These are phyloP conservation scores for Fusarium sp. DNA, from an alignment of 2,329 filamentous ascomycete genomes.

Conservation along the genomic window DNA sequence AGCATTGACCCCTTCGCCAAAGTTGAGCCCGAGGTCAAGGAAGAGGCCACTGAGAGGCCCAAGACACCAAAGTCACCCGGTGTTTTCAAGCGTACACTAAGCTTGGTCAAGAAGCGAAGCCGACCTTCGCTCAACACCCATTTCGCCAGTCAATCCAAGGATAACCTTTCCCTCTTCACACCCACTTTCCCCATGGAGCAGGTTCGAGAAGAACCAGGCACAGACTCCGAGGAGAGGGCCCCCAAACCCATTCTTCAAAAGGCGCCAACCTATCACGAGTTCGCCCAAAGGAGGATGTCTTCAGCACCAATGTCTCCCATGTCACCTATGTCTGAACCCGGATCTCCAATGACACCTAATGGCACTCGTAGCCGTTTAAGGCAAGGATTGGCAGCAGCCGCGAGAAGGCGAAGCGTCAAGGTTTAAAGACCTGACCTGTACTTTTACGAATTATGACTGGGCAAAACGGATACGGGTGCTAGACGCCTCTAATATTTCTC, in stretches of 20 bases:
- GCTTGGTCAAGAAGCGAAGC: slow-evolving; percentile 65
- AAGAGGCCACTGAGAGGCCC: slow-evolving; percentile 45
- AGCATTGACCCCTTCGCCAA: slow-evolving; percentile 63
- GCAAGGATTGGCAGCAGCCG: slow-evolving; percentile 37
- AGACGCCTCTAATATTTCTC: slow-evolving; percentile 34
- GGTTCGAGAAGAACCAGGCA: slow-evolving; percentile 45
- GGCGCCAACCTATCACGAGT: slow-evolving; percentile 59
- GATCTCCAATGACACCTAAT: slow-evolving; percentile 42
- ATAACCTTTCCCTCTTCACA: slow-evolving; percentile 44
- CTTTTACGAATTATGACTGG: slow-evolving; percentile 39
- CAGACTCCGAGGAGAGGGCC: slow-evolving; percentile 37
- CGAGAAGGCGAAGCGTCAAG: slow-evolving; percentile 54
- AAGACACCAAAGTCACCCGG: slow-evolving; percentile 54
- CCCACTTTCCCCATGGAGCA: slow-evolving; percentile 48
- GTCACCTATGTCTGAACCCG: slow-evolving; percentile 42
- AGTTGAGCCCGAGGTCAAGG: slow-evolving; percentile 42
- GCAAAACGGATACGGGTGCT: slow-evolving; percentile 30
- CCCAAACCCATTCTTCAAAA: slow-evolving; percentile 37
- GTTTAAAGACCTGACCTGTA: slow-evolving; percentile 38
- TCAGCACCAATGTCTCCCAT: slow-evolving; percentile 42
- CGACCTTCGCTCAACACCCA: slow-evolving; percentile 56
- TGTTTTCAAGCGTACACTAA: slow-evolving; percentile 64
- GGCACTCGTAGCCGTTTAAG: slow-evolving; percentile 40
- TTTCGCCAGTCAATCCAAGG: slow-evolving; percentile 48
- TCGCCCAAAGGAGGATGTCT: slow-evolving; percentile 54